Conservation (phyloP, 2,329 filamentous ascomycete genomes). For the Cytospora chrysosperma region DNA sequence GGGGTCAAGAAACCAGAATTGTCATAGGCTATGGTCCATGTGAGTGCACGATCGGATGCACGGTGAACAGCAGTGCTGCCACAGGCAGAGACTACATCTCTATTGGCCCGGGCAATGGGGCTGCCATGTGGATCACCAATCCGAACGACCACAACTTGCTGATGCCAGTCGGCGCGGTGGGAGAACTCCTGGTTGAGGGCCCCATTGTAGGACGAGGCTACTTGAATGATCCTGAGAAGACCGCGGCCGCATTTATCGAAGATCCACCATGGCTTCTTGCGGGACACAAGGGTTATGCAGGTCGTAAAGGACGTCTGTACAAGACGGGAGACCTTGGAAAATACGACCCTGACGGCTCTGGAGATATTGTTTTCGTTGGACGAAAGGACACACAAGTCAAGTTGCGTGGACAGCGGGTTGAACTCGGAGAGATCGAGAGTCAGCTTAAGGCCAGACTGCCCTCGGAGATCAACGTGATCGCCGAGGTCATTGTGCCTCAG, state of each 20-base stretch:
- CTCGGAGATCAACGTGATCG: constrained; percentile 40
- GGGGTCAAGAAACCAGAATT: constrained; percentile 47
- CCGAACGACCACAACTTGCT: constrained; percentile 30
- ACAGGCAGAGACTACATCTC: constrained; percentile 28
- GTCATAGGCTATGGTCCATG: constrained; percentile 55
- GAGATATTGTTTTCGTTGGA: constrained; percentile 43
- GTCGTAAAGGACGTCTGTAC: constrained; percentile 43
- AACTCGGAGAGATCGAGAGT: constrained; percentile 50
- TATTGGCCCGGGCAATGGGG: constrained; percentile 30
- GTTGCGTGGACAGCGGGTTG: constrained; percentile 57
- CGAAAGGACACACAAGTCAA: constrained; percentile 61
- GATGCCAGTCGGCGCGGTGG: constrained; percentile 33
- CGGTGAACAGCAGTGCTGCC: constrained; percentile 30
- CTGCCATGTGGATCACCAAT: constrained; percentile 31
- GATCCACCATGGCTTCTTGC: constrained; percentile 28
- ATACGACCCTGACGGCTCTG: constrained; percentile 41
- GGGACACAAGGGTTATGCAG: constrained; percentile 34
- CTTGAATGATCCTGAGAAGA: constrained; percentile 38
- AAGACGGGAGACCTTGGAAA: constrained; percentile 49
- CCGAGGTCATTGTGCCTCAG: constrained; percentile 44
- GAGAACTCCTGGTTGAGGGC: constrained; percentile 41
- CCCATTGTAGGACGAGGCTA: constrained; percentile 52
- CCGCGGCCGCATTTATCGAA: constrained; percentile 34
- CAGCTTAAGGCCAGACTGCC: constrained; percentile 39
- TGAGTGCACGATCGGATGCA: constrained; percentile 49